Evolutionary conservation across 1,139 yeast species (phyloP), one percentile per base, ranked within the genome.

Genomic region (Blastobotrys ciferrii): DNA sequence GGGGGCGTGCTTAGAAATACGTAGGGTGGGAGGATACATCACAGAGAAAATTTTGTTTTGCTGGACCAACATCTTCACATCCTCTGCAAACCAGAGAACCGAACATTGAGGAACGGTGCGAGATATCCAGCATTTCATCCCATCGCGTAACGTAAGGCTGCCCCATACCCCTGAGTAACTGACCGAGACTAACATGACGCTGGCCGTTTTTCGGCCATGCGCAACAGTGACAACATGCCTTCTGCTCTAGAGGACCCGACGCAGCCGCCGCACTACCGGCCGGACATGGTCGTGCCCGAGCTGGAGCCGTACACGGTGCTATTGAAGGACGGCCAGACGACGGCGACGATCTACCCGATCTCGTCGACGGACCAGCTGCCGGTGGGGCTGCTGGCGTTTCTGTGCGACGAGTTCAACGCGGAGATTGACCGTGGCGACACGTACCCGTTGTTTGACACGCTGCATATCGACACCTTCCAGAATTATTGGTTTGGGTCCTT

Each of bases 361-460:
- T 79, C 81, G 56, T 76, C 80, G 20, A 74, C 82, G 0, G 73
- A 72, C 20, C 70, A 75, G 44, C 71, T 92, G 13, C 98, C 98
- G 0, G 78, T 79, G 2, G 94, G 89, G 0, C 72, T 92, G 20
- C 66, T 88, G 43, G 85, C 86, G 18, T 89, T 91, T 62, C 66
- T 92, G 37, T 82, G 94, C 57, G 97, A 89, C 62, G 98, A 92
- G 70, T 85, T 87, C 69, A 92, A 92, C 65, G 84, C 86, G 82
- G 98, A 92, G 64, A 81, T 92, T 32, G 92, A 84, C 53, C 75
- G 88, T 41, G 97, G 98, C 23, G 94, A 87, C 53, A 85, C 96
- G 3, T 81, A 81, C 61, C 91, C 97, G 1, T 85, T 86, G 62
- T 83, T 86, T 58, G 95, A 88, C 55, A 81, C 87, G 1, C 70